phyloP scores from a whole-genome alignment of 2,329 filamentous ascomycete genomes.

The Aureobasidium uvarum region DNA sequence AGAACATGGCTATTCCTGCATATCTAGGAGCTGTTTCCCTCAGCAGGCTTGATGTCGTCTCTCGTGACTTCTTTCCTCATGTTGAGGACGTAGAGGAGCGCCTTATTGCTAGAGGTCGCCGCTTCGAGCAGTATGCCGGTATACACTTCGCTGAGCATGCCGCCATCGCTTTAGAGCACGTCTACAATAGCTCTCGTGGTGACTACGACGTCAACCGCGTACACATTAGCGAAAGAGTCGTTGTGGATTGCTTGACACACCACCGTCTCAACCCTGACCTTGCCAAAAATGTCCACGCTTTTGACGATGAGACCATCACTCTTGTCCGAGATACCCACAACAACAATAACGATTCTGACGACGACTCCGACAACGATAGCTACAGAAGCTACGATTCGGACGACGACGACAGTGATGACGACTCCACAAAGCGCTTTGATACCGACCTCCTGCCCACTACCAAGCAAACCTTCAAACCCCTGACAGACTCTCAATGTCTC shows the following conservation, averaged over 20 bases:
- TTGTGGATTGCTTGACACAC: constrained; percentile 35
- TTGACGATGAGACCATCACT: constrained; percentile 27
- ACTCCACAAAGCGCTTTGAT: background rate
- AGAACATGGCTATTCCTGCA: constrained; percentile 27
- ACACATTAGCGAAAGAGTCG: constrained; percentile 34
- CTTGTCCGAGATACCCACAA: background rate
- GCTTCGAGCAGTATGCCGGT: constrained; percentile 33
- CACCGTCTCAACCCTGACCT: constrained; percentile 34
- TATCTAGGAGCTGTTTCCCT: constrained; percentile 33
- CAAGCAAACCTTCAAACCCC: constrained; percentile 26
- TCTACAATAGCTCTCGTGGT: background rate
- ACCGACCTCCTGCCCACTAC: constrained; percentile 29
- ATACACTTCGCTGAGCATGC: constrained; percentile 35
- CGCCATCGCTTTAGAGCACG: constrained; percentile 33
- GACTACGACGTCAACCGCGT: constrained; percentile 31
- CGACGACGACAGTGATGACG: constrained; percentile 1
- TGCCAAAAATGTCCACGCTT: constrained; percentile 32
- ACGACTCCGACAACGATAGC: background rate
- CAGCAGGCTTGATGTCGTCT: constrained; percentile 33
- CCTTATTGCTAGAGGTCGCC: constrained; percentile 33
- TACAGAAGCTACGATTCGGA: background rate
- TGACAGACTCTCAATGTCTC: constrained; percentile 34
- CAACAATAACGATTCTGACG: background rate
- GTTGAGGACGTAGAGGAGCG: constrained; percentile 28
- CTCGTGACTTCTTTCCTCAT: constrained; percentile 31